A percentile compares a stretch with the other conserved stretches of the same genome.
Evolutionary conservation across 2,329 filamentous ascomycete species (phyloP).

Genomic region (Fusarium temperatum): DNA sequence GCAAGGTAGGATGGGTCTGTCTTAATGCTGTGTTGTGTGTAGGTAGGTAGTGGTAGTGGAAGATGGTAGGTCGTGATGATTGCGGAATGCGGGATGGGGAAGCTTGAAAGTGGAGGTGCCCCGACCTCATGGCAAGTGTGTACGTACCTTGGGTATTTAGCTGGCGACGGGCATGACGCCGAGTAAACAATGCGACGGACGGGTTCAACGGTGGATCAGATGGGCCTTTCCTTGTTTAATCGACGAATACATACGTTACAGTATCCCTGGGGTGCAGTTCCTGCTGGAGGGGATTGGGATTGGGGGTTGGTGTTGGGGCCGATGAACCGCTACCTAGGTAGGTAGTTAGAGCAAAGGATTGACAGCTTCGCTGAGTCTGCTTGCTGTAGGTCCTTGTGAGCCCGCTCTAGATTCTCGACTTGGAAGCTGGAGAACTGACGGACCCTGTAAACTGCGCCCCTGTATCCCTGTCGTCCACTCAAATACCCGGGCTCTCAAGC

Average conservation of each 20-base stretch:
- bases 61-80: slow-evolving; percentile 35
- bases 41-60: slow-evolving; percentile 4
- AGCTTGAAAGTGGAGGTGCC: slow-evolving; percentile 37
- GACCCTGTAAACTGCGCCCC: neutral
- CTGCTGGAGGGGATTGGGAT: neutral
- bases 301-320: slow-evolving; percentile 13
- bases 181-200: neutral
- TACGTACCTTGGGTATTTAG: neutral
- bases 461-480: slow-evolving; percentile 30
- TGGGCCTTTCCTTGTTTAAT: slow-evolving; percentile 2
- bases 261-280: neutral
- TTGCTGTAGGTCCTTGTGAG: slow-evolving; percentile 8
- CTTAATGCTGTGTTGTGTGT: neutral
- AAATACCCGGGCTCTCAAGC: slow-evolving; percentile 10
- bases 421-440: slow-evolving; percentile 17
- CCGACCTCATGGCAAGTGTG: neutral
- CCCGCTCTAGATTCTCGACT: slow-evolving; percentile 12
- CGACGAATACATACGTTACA: neutral
- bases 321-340: slow-evolving; percentile 1
- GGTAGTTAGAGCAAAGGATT: slow-evolving; percentile 6
- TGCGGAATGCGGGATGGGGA: slow-evolving; percentile 37
- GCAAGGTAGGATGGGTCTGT: neutral
- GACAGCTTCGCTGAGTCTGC: slow-evolving; percentile 2
- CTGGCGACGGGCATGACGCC: slow-evolving; percentile 9
- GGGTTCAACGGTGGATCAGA: slow-evolving; percentile 2